Evolutionary conservation across 2,329 filamentous ascomycete species (phyloP), one percentile per base, ranked within the genome.

Genomic region (Fusarium albosuccineum): DNA sequence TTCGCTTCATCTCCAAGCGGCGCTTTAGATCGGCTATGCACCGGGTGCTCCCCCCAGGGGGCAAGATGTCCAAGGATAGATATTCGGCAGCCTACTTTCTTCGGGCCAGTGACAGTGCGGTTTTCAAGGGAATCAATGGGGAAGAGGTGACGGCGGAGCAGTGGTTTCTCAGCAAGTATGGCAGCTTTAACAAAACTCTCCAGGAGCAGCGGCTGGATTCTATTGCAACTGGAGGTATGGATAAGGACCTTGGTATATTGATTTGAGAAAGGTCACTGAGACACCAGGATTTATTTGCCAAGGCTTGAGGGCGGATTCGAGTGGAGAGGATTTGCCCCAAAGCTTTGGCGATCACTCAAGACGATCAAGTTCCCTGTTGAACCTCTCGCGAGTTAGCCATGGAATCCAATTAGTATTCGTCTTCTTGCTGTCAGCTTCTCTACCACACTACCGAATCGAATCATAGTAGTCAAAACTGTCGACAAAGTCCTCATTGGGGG

Each of bases 1-100:
- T 64, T 42, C 57, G 62, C 17, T 64, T 64, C 57, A 48, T 64
- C n/a, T 64, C 62, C 9, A 37, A 42, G 10, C 37, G 39, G 14
- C 27, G 39, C 9, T 46, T 69, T 13, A 33, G 50, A 27, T 62
- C 57, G 3, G 51, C 39, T 9, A 30, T 69, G 22, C 66, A 66
- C 42, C 57, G 63, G 11, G 65, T 68, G 2, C 17, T 66, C 1
- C 65, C 65, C 0, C 9, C 39, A 6, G 40, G 33, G 6, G 53
- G 39, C 9, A 50, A 29, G 8, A 45, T 57, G 48, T 27, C 14
- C 13, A 29, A 46, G 13, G 51, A 66, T 41, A 55, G 62, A 2
- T 68, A 68, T 52, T 42, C 40, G 40, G 16, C 40, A 22, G 40
- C 40, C 40, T 42, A 42, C 40, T 42, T 42, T 22, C 40, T 42